Evolutionary conservation across 139 green algal genomes (phyloP), one percentile per base, ranked within the genome.

Genomic region (Tetradesmus obliquus): DNA sequence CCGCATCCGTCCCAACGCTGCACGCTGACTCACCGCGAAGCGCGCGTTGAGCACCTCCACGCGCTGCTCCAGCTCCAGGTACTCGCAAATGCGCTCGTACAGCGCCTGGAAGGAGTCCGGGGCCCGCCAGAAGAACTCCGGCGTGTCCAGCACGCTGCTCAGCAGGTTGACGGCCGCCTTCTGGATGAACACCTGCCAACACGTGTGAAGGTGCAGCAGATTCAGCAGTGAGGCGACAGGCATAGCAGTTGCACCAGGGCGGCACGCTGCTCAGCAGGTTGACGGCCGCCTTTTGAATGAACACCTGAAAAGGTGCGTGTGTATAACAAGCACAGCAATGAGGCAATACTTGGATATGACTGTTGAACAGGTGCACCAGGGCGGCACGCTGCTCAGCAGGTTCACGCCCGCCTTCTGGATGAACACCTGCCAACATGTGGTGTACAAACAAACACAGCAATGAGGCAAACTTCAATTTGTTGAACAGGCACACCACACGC

Each of bases 131-230:
- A 97, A 96, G 51, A 72, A 57, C 53, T 96, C 95, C 3, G 95
- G 95, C 1, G 94, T 97, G 90, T 96, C 95, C 87, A 97, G 91
- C 79, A 97, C 95, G 20, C 90, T 94, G 79, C 89, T 88, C 66
- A 97, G 91, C 83, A 97, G 91, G 88, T 97, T 97, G 53, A 97
- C 95, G 0, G 95, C 94, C 7, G 84, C 92, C 88, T 95, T 96
- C 55, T 92, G 82, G 82, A 89, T 84, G 89, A 92, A 92, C n/a
- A 92, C 88, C 79, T 80, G 54, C 71, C 12, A 45, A 45, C 32
- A 45, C 32, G 32, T 24, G 15, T 12, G 72, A 24, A 51, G 1
- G 32, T 51, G 1, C 7, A 45, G 32, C 32, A 45, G 32, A 9
- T 20, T 87, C 24, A 10, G 82, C 82, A 15, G 62, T 13, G 10